A percentile compares a stretch with the other conserved stretches of the same genome.
phyloP scores from a whole-genome alignment of 2,329 filamentous ascomycete genomes.

The Aspergillus amoenus region DNA sequence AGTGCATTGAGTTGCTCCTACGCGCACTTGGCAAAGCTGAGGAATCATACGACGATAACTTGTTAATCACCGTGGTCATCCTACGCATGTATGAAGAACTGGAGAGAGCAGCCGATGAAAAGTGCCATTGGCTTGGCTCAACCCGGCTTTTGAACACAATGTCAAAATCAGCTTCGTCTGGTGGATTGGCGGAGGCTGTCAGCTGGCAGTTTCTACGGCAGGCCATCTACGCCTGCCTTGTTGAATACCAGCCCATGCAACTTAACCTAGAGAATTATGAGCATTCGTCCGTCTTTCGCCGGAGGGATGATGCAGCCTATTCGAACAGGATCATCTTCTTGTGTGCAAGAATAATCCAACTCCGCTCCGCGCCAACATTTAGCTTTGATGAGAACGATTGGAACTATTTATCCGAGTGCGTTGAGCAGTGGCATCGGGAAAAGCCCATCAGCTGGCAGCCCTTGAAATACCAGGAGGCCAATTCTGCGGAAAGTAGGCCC shows the following conservation, averaged over 20 bases:
- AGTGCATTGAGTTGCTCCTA: constrained; percentile 50
- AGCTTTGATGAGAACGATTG: constrained; percentile 24
- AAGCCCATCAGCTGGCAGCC: constrained; percentile 35
- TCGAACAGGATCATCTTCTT: constrained; percentile 41
- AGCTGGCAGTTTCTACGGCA: constrained; percentile 46
- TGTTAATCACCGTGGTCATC: constrained; percentile 51
- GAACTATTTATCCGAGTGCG: constrained; percentile 23
- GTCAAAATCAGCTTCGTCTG: constrained; percentile 40
- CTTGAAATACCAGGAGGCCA: constrained; percentile 29
- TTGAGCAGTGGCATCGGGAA: constrained; percentile 31
- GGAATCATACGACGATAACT: constrained; percentile 47
- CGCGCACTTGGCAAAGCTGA: constrained; percentile 44
- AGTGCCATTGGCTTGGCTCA: constrained; percentile 40
- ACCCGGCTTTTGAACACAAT: constrained; percentile 41
- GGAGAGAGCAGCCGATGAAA: constrained; percentile 31
- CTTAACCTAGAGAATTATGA: constrained; percentile 41
- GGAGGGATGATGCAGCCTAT: constrained; percentile 39
- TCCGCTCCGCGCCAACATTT: constrained; percentile 22
- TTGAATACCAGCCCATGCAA: constrained; percentile 37
- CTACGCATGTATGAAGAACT: constrained; percentile 51
- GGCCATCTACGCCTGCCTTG: constrained; percentile 42
- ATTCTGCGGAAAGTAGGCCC: constrained; percentile 22
- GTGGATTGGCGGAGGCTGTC: constrained; percentile 41
- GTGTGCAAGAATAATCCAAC: constrained; percentile 40
- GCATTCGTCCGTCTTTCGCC: constrained; percentile 37